Evolutionary conservation across 768 basidiomycete genomes (phyloP).

Genomic region (Floccularia luteovirens): DNA sequence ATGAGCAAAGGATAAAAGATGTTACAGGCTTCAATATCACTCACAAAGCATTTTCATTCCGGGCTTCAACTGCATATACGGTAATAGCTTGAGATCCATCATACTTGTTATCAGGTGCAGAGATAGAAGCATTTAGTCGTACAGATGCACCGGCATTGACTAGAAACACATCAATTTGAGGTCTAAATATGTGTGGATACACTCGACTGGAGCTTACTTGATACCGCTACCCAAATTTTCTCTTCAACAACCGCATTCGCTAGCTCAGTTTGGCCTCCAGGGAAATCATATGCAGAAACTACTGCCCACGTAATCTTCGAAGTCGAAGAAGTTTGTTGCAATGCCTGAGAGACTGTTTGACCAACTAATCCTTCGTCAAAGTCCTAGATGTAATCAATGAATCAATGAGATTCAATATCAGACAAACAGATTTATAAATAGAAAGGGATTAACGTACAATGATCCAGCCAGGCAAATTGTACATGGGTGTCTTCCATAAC

Average conservation of each 20-base stretch:
- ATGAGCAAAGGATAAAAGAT: conserved; percentile 4
- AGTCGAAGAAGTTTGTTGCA: conserved; percentile 18
- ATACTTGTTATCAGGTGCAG: conserved; percentile 30
- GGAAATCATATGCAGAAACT: conserved; percentile 29
- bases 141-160: conserved; percentile 33
- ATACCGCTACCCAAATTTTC: conserved; percentile 41
- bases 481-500: conserved; percentile 13
- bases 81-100: conserved; percentile 42
- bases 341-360: conserved; percentile 25
- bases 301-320: conserved; percentile 33
- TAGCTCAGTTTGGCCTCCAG: conserved; percentile 31
- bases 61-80: conserved; percentile 38
- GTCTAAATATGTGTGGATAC: not conserved
- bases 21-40: conserved; percentile 9
- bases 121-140: conserved; percentile 26
- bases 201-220: conserved; percentile 25
- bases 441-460: conserved; percentile 14
- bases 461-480: conserved; percentile 13
- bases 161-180: conserved; percentile 7
- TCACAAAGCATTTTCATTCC: conserved; percentile 58
- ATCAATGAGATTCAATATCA: no score
- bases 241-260: conserved; percentile 36
- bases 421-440: no score
- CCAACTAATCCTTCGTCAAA: conserved; percentile 49
- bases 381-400: conserved; percentile 39